Base-by-base conservation (phyloP, 805 yeast genomes). In the Saturnispora quitensis region DNA sequence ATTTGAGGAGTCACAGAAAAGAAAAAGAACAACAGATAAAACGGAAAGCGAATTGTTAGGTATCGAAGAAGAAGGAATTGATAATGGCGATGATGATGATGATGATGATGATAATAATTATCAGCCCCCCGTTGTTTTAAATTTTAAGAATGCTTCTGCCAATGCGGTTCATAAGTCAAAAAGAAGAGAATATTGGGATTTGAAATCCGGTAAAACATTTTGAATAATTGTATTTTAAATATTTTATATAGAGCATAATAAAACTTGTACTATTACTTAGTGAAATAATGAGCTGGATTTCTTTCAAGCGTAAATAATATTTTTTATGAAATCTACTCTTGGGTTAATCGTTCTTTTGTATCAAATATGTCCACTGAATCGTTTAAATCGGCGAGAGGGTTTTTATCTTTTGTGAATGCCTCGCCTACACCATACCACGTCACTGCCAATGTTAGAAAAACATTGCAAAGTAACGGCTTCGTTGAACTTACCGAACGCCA, bases 381-480 rank as follows among this genome's bases (percentile, higher is more conserved):
- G 12, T 58, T 71, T 22, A 58, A 67, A 42, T 65, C 69, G 51
- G 82, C 83, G 13, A 66, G 73, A 56, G 87, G 84, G 46, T 88
- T 90, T 61, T 72, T 90, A 47, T 73, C 78, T 43, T 91, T 85
- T 63, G 83, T 93, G 55, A 89, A 89, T 69, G 73, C 76, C 3
- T 84, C 96, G 0, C 98, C 97, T 17, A 84, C 98, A 0, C 98
- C 98, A 0, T 91, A 89, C 66, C 98, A 93, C 67, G 96, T 89
- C 0, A 96, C 90, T 8, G 76, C 78, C 47, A 76, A 78, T 25
- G 80, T 82, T 43, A 83, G 83, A 60, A 57, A 65, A n/a, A 68
- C 72, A 48, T 73, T 91, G 34, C 51, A 64, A 2, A 64, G 67
- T 3, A 77, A 80, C n/a, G 96, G 95, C 0, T 91, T 88, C 64